Conservation (phyloP, 371 early-diverging fungal genomes). For the Choanephora cucurbitarum region DNA sequence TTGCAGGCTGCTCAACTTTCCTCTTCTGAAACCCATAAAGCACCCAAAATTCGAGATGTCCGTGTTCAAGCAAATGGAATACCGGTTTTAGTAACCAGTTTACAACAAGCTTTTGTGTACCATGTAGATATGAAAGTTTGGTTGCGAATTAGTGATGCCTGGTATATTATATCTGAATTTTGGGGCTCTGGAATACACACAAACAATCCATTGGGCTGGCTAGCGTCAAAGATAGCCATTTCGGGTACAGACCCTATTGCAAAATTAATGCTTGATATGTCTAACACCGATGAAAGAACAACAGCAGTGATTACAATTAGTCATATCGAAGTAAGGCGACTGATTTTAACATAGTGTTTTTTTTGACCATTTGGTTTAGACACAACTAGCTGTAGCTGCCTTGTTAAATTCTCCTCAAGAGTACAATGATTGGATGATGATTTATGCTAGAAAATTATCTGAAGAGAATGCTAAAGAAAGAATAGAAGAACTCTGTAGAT, state of each 20-base stretch:
- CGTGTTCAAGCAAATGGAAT: constrained; percentile 66
- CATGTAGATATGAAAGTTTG: constrained; percentile 70
- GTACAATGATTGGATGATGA: constrained; percentile 63
- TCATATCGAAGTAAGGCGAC: constrained; percentile 33
- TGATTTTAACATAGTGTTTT: background rate
- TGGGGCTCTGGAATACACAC: constrained; percentile 30
- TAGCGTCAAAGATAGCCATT: constrained; percentile 23
- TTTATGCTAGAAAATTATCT: constrained; percentile 71
- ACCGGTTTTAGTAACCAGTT: constrained; percentile 72
- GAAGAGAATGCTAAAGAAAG: constrained; percentile 65
- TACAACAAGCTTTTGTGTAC: constrained; percentile 76
- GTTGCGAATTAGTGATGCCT: constrained; percentile 71
- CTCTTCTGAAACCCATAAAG: constrained; percentile 31
- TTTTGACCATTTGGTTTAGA: constrained; percentile 35
- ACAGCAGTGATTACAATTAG: constrained; percentile 33
- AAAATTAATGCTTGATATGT: constrained; percentile 25
- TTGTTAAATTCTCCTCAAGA: constrained; percentile 64
- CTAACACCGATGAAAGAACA: constrained; percentile 22
- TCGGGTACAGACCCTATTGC: constrained; percentile 31
- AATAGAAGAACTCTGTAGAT: constrained; percentile 73
- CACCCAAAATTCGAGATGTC: constrained; percentile 61
- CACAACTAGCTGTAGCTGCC: constrained; percentile 62
- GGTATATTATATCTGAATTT: constrained; percentile 61
- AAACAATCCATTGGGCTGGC: constrained; percentile 39
- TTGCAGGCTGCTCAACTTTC: constrained; percentile 47